Evolutionary conservation across 257 asterid species (phyloP).

Genomic region (Anisodus tanguticus): DNA sequence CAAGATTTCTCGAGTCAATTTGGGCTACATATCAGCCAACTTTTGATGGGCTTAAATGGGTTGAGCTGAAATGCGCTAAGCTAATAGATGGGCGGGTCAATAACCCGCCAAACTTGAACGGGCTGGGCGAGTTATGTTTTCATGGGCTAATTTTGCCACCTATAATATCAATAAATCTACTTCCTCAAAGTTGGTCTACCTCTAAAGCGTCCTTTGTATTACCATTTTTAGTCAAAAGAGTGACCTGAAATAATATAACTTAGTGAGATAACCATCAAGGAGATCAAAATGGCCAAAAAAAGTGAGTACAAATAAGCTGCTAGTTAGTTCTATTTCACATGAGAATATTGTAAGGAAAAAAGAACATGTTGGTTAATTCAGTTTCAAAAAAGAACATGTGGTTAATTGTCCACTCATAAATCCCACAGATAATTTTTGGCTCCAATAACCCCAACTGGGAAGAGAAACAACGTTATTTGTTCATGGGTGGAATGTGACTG

Average conservation of each 20-base stretch:
- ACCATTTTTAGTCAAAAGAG: background rate
- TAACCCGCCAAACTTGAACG: too few species aligned
- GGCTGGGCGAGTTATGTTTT: too few species aligned
- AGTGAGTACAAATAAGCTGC: background rate
- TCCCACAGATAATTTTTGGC: background rate
- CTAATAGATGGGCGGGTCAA: too few species aligned
- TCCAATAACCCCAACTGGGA: background rate
- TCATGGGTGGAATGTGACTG: conserved; percentile 5
- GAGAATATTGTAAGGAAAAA: background rate
- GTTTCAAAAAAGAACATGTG: too few species aligned
- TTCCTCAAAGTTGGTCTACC: conserved; percentile 5
- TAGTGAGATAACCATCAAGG: background rate
- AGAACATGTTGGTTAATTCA: background rate
- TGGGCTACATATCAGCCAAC: too few species aligned
- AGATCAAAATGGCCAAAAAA: background rate
- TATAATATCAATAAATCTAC: conserved; percentile 36
- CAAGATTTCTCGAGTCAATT: too few species aligned
- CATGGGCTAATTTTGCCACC: too few species aligned
- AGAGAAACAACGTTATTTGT: background rate
- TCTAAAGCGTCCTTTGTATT: background rate
- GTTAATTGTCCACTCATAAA: background rate
- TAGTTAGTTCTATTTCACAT: background rate
- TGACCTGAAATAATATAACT: background rate
- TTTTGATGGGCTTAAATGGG: too few species aligned
- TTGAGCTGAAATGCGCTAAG: too few species aligned